Conservation (phyloP, 345 rosid genomes). For the Aurinia saxatilis region DNA sequence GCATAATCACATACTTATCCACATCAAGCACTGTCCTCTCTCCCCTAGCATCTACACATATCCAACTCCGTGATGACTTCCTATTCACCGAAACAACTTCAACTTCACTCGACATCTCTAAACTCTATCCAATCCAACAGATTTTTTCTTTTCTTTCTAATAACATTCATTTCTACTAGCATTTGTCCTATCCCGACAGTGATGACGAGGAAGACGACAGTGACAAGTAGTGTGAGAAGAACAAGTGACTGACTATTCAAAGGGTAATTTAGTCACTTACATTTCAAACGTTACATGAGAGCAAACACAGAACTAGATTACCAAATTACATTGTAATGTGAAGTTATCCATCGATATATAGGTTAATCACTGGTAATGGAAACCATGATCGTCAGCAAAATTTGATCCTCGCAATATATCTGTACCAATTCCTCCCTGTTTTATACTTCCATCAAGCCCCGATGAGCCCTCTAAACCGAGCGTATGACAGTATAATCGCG, state of each 20-base stretch:
- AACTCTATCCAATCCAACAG: too few relatives aligned
- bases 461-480: constrained; percentile 67
- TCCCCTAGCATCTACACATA: constrained; percentile 51
- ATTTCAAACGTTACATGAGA: too few relatives aligned
- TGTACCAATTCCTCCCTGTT: not conserved
- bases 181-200: too few relatives aligned
- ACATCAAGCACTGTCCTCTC: constrained; percentile 54
- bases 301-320: too few relatives aligned
- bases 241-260: too few relatives aligned
- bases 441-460: constrained; percentile 66
- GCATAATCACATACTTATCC: constrained; percentile 85
- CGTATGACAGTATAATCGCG: constrained; percentile 54
- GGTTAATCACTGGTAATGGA: not conserved
- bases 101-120: constrained; percentile 47
- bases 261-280: too few relatives aligned
- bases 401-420: not conserved
- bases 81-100: constrained; percentile 63
- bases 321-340: not conserved
- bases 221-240: too few relatives aligned
- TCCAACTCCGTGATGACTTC: constrained; percentile 60
- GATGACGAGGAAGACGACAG: too few relatives aligned
- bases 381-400: not conserved
- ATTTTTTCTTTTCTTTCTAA: too few relatives aligned
- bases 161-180: too few relatives aligned
- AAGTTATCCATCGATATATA: too few relatives aligned